phyloP scores from a whole-genome alignment of 2,329 filamentous ascomycete species.

The Ascochyta fabae region DNA sequence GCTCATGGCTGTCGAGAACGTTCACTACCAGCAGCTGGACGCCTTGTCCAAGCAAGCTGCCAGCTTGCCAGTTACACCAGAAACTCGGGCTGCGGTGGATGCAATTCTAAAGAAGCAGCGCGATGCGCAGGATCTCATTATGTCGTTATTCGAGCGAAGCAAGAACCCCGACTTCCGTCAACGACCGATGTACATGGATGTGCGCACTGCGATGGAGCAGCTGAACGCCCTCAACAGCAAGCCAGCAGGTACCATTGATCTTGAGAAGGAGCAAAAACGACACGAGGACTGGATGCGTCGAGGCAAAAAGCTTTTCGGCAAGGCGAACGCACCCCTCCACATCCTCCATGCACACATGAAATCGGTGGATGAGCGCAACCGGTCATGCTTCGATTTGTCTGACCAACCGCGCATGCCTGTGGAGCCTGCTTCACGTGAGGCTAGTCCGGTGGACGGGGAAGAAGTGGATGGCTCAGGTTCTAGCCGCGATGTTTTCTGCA shows the following conservation, averaged over 20 bases:
- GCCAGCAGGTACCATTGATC: slow-evolving; percentile 85
- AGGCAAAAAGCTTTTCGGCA: slow-evolving; percentile 96
- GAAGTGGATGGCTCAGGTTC: slow-evolving; percentile 55
- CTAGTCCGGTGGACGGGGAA: slow-evolving; percentile 62
- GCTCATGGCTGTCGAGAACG: slow-evolving; percentile 85
- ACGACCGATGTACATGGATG: slow-evolving; percentile 85
- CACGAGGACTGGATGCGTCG: slow-evolving; percentile 99
- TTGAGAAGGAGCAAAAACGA: slow-evolving; percentile 91
- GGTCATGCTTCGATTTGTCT: slow-evolving; percentile 87
- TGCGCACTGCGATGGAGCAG: slow-evolving; percentile 87
- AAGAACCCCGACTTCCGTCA: slow-evolving; percentile 76
- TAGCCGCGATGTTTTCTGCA: slow-evolving; percentile 88
- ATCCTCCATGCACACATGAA: slow-evolving; percentile 95
- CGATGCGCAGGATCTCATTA: slow-evolving; percentile 87
- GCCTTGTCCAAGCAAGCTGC: slow-evolving; percentile 85
- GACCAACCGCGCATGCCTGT: slow-evolving; percentile 90
- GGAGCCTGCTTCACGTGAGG: slow-evolving; percentile 88
- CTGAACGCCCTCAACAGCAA: slow-evolving; percentile 91
- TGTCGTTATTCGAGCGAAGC: slow-evolving; percentile 79
- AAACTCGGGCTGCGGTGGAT: slow-evolving; percentile 83
- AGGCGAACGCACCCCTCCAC: slow-evolving; percentile 95
- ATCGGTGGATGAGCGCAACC: slow-evolving; percentile 87
- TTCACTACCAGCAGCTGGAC: slow-evolving; percentile 94
- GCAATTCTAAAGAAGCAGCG: slow-evolving; percentile 94
- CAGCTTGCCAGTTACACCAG: slow-evolving; percentile 78